Base-by-base conservation (phyloP, 1,139 yeast species). In the Yamadazyma jaroonii region DNA sequence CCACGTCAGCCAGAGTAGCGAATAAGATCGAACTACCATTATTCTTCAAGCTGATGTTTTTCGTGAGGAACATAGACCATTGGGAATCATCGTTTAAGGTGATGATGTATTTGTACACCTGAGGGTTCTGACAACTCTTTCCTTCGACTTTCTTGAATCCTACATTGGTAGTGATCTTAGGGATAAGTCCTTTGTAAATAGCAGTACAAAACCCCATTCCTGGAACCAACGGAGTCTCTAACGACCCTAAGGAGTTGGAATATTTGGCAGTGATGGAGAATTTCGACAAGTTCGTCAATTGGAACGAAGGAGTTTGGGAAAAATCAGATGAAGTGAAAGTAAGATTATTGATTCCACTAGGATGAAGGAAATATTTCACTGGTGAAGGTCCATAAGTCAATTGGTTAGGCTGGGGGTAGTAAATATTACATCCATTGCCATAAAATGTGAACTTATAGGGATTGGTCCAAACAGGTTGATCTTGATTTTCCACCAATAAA, bases 381-480 rank as follows among this genome's bases (percentile, higher is more conserved):
- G 72, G 47, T 35, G 71, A 76, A 6, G 81, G 80, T 1, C 87
- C 92, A 53, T 64, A 79, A 1, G 81, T 88, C 35, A 76, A 67
- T 47, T 79, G 80, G 3, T 64, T 51, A 1, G 66, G 67, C 4
- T 65, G 61, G 2, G 79, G 73, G 47, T 84, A 85, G 20, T 83
- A 72, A 3, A 83, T 66, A 3, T 82, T 87, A 34, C 85, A 60
- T 6, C 85, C 85, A 50, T 61, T 64, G 42, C 53, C 53, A 30
- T 46, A 51, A 30, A 45, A 45, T 58, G 69, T 74, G 9, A 85
- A 62, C 4, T 85, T 76, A 52, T 84, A 85, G 0, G 96, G 95
- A 50, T 81, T 87, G 0, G 90, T 77, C 79, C 83, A 84, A 1
- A 79, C 74, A 17, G 65, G 81, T 32, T 74, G 61, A 8, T 71